phyloP scores from a whole-genome alignment of 2,329 filamentous ascomycete genomes.

The Fusarium sacchari region DNA sequence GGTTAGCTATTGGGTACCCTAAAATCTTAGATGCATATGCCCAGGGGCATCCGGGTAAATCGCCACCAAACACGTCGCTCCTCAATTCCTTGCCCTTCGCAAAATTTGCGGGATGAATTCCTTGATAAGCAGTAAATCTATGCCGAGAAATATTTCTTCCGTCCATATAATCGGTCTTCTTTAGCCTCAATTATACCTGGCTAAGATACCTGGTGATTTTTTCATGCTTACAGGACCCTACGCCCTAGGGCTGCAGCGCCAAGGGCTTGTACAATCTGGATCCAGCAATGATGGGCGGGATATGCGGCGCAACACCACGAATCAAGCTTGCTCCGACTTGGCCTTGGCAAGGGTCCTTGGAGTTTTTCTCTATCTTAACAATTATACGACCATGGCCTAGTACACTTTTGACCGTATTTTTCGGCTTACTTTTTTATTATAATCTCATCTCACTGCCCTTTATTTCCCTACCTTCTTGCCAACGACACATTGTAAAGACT shows the following conservation, averaged over 20 bases:
- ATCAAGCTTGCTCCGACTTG: not conserved
- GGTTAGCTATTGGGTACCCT: not conserved
- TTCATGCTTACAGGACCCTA: not conserved
- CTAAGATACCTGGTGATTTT: not conserved
- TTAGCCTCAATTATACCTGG: not conserved
- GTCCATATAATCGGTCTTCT: too few species aligned
- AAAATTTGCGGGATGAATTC: accelerated
- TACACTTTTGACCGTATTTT: not conserved
- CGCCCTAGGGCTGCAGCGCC: not conserved
- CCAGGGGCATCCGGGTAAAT: not conserved
- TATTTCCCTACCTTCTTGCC: not conserved
- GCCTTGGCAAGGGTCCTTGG: not conserved
- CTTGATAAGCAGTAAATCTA: not conserved
- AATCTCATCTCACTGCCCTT: accelerated
- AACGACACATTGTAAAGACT: accelerated
- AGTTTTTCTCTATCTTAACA: not conserved
- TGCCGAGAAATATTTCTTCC: not conserved
- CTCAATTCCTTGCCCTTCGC: accelerated
- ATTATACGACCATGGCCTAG: not conserved
- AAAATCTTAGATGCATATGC: not conserved
- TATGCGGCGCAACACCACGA: not conserved
- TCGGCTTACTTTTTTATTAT: not conserved
- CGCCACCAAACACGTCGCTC: not conserved
- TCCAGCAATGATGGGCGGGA: not conserved
- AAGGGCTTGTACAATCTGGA: not conserved